Evolutionary conservation across 2,329 filamentous ascomycete genomes (phyloP).

Genomic region (Neofusicoccum kwambonambiense): DNA sequence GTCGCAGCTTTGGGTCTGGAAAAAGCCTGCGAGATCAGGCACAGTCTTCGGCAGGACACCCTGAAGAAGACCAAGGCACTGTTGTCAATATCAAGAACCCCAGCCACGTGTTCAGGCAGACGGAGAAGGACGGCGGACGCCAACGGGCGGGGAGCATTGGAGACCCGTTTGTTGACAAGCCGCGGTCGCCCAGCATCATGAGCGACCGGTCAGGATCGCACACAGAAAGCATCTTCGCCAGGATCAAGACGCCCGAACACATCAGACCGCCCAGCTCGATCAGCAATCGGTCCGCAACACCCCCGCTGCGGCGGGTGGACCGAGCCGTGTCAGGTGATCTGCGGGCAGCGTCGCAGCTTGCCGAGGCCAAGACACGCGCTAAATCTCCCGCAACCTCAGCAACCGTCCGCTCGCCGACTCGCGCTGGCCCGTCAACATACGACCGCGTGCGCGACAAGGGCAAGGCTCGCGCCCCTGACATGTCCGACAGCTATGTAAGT

Average conservation of each 20-base stretch:
- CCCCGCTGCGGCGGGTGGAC: constrained; percentile 69
- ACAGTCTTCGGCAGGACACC: not conserved
- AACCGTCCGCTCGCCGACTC: constrained; percentile 33
- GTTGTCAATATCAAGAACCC: not conserved
- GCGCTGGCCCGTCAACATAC: constrained; percentile 56
- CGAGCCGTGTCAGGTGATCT: constrained; percentile 73
- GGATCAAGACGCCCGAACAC: constrained; percentile 43
- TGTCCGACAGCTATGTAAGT: constrained; percentile 94
- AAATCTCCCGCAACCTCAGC: constrained; percentile 29
- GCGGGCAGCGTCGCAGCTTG: constrained; percentile 64
- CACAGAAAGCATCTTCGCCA: constrained; percentile 34
- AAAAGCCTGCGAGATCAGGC: constrained; percentile 1
- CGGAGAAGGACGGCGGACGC: not conserved
- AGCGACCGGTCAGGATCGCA: constrained; percentile 42
- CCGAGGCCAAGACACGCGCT: constrained; percentile 38
- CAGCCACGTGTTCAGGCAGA: not conserved
- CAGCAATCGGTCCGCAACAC: constrained; percentile 60
- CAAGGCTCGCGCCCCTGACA: constrained; percentile 69
- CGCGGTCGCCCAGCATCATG: constrained; percentile 40
- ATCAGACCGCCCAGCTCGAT: constrained; percentile 62
- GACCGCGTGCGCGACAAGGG: constrained; percentile 83
- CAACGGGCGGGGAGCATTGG: constrained; percentile 5
- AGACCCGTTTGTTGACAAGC: constrained; percentile 29
- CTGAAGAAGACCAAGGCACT: constrained; percentile 38
- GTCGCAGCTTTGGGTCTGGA: constrained; percentile 22